Conservation (phyloP, 768 basidiomycete genomes). For the Suillus sp. region DNA sequence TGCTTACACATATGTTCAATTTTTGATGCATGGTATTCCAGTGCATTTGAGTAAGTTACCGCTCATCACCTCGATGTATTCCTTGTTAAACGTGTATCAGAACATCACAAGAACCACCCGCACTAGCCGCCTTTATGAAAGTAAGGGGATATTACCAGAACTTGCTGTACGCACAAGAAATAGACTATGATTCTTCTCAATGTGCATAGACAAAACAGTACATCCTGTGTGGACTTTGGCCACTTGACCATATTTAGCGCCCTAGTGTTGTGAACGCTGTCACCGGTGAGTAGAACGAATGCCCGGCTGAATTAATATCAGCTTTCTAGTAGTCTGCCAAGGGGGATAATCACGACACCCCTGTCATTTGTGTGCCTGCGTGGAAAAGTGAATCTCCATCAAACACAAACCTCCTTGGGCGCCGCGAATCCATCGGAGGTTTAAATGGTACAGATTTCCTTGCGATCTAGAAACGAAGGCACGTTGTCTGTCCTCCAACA, state of each 20-base stretch:
- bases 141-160: conserved; percentile 14
- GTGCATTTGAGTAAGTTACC: conserved; percentile 80
- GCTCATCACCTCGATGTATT: background rate
- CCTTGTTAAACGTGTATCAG: conserved; percentile 41
- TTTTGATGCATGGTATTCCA: conserved; percentile 32
- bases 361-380: conserved; percentile 4
- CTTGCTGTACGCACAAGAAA: conserved; percentile 18
- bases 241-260: background rate
- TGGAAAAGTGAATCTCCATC: background rate
- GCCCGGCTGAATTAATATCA: background rate
- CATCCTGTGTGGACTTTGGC: background rate
- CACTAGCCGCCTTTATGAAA: conserved; percentile 48
- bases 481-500: conserved; percentile 6
- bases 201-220: conserved; percentile 1
- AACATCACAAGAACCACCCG: conserved; percentile 91
- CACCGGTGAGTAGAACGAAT: background rate
- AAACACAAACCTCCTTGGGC: background rate
- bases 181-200: conserved; percentile 23
- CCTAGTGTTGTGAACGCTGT: background rate
- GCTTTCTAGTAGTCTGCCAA: background rate
- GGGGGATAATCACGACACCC: background rate
- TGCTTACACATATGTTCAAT: background rate
- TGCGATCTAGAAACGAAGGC: background rate
- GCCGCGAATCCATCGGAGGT: background rate
- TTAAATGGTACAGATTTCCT: conserved; percentile 1